Evolutionary conservation across 2,329 filamentous ascomycete species (phyloP).

Genomic region (Rhynchosporium secalis): DNA sequence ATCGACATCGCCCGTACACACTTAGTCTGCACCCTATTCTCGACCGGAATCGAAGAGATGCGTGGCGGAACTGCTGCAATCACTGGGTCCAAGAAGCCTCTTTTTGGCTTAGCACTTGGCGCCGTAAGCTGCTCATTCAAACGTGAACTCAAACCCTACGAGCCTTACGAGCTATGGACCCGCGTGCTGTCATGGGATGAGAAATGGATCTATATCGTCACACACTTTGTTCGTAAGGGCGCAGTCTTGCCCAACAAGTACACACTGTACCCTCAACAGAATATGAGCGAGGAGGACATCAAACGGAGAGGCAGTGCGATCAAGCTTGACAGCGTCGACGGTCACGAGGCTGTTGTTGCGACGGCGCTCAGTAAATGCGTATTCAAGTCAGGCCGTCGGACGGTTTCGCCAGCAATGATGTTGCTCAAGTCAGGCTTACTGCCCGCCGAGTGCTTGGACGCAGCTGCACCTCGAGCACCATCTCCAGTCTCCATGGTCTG

Average conservation of each 20-base stretch:
- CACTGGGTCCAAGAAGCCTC: conserved; percentile 36
- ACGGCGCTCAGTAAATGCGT: conserved; percentile 59
- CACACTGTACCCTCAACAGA: conserved; percentile 41
- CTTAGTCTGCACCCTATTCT: conserved; percentile 54
- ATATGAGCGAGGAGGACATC: conserved; percentile 9
- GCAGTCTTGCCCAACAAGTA: conserved; percentile 41
- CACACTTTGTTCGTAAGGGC: conserved; percentile 49
- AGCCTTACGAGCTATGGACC: conserved; percentile 72
- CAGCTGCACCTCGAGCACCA: not conserved
- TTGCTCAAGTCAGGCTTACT: conserved; percentile 60
- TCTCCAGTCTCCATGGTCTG: not conserved
- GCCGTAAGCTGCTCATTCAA: conserved; percentile 63
- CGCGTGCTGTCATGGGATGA: conserved; percentile 73
- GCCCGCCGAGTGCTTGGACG: conserved; percentile 43
- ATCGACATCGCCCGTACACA: conserved; percentile 68
- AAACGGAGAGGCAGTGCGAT: conserved; percentile 9
- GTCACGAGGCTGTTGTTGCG: conserved; percentile 40
- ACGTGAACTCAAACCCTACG: conserved; percentile 67
- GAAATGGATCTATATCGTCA: conserved; percentile 72
- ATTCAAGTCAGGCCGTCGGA: conserved; percentile 61
- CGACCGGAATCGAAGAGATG: conserved; percentile 40
- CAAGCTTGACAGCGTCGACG: conserved; percentile 12
- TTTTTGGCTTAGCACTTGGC: conserved; percentile 47
- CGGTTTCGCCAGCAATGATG: conserved; percentile 63
- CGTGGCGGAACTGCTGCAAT: conserved; percentile 39